Evolutionary conservation across 1,139 yeast genomes (phyloP).

Genomic region (Sugiyamaella castrensis): DNA sequence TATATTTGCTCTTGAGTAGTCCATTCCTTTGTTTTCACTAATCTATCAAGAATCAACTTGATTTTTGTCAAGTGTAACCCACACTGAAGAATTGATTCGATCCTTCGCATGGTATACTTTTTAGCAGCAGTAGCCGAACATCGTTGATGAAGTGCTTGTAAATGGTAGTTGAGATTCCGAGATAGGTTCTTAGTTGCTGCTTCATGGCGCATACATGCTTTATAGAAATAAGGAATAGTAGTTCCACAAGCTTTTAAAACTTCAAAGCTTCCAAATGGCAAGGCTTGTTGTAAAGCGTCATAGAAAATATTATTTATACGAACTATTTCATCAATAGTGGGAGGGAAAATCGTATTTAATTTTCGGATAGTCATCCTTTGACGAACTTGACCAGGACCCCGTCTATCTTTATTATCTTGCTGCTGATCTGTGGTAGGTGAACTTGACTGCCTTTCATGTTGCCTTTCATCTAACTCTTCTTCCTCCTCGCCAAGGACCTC

Average conservation of each 20-base stretch:
- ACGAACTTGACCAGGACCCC: conserved; percentile 5
- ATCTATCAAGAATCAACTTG: conserved; percentile 62
- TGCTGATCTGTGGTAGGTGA: conserved; percentile 2
- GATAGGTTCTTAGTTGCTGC: conserved; percentile 72
- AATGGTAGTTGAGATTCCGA: conserved; percentile 39
- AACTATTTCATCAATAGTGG: conserved; percentile 90
- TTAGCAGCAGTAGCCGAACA: conserved; percentile 21
- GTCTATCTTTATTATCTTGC: neutral
- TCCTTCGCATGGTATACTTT: conserved; percentile 52
- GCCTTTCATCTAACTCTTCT: neutral
- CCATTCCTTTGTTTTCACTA: conserved; percentile 42
- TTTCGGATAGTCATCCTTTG: conserved; percentile 49
- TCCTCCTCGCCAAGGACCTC: conserved; percentile 53
- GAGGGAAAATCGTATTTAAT: conserved; percentile 80
- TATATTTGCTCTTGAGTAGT: conserved; percentile 35
- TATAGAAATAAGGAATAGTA: conserved; percentile 83
- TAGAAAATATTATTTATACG: conserved; percentile 80
- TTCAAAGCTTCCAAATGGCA: conserved; percentile 68
- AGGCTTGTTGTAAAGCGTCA: conserved; percentile 67
- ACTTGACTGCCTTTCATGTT: neutral
- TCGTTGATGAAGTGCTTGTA: conserved; percentile 19
- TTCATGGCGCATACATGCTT: conserved; percentile 89
- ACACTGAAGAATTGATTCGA: conserved; percentile 68
- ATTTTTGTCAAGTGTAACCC: conserved; percentile 69
- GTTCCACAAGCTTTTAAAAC: conserved; percentile 73